phyloP scores from a whole-genome alignment of 139 green algal species.

The Parachlorella kessleri region DNA sequence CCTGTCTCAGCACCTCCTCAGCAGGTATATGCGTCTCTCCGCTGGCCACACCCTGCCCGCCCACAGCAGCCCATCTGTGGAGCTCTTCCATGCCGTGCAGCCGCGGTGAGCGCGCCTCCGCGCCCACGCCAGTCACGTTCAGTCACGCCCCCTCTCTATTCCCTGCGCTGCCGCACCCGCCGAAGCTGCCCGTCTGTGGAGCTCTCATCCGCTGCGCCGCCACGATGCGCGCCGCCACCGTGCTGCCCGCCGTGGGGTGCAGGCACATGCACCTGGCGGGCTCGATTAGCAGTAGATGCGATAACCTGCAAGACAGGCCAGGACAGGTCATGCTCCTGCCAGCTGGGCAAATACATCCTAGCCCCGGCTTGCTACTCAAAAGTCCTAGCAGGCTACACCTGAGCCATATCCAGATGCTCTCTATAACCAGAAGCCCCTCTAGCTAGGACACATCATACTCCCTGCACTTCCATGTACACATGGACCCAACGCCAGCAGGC shows the following conservation, averaged over 20 bases:
- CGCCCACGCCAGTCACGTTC: too few relatives aligned
- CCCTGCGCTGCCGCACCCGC: slow-evolving; percentile 28
- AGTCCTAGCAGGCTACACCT: too few relatives aligned
- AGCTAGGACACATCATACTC: neutral
- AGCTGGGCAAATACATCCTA: neutral
- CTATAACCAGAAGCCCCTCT: neutral
- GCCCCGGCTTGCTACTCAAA: too few relatives aligned
- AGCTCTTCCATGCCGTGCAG: too few relatives aligned
- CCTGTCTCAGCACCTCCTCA: too few relatives aligned
- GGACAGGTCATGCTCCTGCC: neutral
- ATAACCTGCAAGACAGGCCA: slow-evolving; percentile 16
- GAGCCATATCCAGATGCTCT: neutral
- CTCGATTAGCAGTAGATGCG: slow-evolving; percentile 8
- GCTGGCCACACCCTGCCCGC: too few relatives aligned
- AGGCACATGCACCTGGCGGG: slow-evolving; percentile 17
- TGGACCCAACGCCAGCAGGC: neutral
- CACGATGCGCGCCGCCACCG: neutral
- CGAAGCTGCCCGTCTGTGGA: slow-evolving; percentile 35
- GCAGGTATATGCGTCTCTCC: too few relatives aligned
- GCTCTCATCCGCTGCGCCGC: slow-evolving; percentile 30
- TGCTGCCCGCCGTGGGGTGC: too few relatives aligned
- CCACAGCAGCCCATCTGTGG: too few relatives aligned
- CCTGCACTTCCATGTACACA: too few relatives aligned
- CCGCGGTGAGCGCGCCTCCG: too few relatives aligned
- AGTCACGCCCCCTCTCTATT: too few relatives aligned